Percentiles rank a stretch among this genome's conserved stretches.
Evolutionary conservation across 116 monocot species (phyloP).

Genomic region (Dioscorea cayenensis): DNA sequence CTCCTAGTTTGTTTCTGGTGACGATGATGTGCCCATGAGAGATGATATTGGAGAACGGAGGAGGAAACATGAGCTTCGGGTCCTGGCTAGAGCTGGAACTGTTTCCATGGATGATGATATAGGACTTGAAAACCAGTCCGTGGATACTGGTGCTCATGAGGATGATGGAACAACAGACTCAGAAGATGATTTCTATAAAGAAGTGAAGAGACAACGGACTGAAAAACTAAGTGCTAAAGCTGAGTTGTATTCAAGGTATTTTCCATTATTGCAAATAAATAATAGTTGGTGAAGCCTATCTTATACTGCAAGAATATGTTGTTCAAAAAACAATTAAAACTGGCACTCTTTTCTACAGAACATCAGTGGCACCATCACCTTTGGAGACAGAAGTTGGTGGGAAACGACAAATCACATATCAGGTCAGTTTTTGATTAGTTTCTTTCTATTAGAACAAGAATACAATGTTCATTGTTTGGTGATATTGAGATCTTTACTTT

Average conservation of each 20-base stretch:
- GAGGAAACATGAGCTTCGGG: conserved; percentile 72
- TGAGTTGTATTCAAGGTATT: conserved; percentile 47
- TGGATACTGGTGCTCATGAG: conserved; percentile 12
- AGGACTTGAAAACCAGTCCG: conserved; percentile 1
- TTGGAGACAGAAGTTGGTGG: conserved; percentile 54
- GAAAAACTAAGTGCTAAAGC: conserved; percentile 53
- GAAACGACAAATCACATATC: conserved; percentile 61
- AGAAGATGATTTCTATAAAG: conserved; percentile 81
- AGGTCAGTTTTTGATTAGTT: conserved; percentile 33
- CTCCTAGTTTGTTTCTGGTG: conserved; percentile 69
- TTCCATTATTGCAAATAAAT: not conserved
- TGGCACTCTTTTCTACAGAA: conserved; percentile 19
- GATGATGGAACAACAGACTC: conserved; percentile 23
- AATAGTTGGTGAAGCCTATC: not conserved
- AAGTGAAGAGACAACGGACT: conserved; percentile 49
- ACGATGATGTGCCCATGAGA: conserved; percentile 80
- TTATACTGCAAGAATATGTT: not conserved
- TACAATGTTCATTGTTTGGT: not conserved
- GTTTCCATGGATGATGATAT: conserved; percentile 28
- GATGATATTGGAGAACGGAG: conserved; percentile 93
- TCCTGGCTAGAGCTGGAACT: conserved; percentile 53
- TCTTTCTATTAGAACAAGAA: not conserved
- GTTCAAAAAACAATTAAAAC: not conserved
- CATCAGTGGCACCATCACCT: conserved; percentile 9
- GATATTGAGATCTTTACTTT: not conserved